These are phyloP conservation scores for Leishmania gerbilli DNA, from an alignment of 208 protist species.

Conservation along the genomic window DNA sequence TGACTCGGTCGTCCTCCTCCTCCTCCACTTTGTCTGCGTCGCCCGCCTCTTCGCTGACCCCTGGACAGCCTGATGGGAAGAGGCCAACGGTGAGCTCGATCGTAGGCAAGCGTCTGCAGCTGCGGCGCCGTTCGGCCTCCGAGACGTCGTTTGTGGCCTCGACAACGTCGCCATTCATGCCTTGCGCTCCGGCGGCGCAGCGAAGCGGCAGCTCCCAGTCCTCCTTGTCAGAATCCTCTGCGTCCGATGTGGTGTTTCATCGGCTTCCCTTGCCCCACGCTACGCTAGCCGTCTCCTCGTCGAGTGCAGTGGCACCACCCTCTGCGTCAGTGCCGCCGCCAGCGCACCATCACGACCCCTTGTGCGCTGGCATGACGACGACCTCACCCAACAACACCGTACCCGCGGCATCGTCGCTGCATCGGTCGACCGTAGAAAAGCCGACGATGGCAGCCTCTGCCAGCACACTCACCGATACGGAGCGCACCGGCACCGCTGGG, in stretches of 20 bases:
- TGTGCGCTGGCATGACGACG: not conserved
- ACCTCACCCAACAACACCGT: not conserved
- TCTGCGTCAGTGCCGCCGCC: not conserved
- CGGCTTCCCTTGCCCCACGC: not conserved
- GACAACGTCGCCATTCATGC: not conserved
- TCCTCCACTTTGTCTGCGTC: slow-evolving; percentile 17
- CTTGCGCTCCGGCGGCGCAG: not conserved
- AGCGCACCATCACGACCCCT: not conserved
- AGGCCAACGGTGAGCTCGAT: not conserved
- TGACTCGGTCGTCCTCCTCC: slow-evolving; percentile 22
- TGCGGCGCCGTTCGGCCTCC: not conserved
- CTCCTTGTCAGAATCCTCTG: slow-evolving; percentile 16
- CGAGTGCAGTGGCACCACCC: not conserved
- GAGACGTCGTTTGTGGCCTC: slow-evolving; percentile 6
- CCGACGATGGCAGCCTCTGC: not conserved
- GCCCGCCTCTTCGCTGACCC: not conserved
- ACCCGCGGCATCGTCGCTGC: not conserved
- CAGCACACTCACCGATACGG: slow-evolving; percentile 18
- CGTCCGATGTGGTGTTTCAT: slow-evolving; percentile 14
- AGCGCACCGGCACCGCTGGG: not conserved
- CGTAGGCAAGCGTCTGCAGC: not conserved
- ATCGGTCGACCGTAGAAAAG: not conserved
- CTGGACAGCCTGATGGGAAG: not conserved
- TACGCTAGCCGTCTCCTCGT: no score
- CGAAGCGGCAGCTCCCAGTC: not conserved